Conservation (phyloP, 352 stramenopile genomes). For the Phytophthora nicotianae region DNA sequence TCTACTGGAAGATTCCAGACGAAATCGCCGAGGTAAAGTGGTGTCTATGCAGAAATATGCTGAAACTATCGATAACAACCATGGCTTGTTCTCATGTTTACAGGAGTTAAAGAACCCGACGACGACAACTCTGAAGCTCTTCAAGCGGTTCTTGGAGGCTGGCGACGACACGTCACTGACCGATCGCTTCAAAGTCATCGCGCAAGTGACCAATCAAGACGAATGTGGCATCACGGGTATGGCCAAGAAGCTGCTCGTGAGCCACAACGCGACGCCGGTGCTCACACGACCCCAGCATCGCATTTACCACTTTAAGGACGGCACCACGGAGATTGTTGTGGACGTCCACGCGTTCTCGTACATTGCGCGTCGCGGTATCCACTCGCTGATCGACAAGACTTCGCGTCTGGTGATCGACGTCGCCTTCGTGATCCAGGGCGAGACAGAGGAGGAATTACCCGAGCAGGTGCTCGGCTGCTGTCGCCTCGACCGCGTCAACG, state of each 20-base stretch:
- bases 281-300: slow-evolving; percentile 85
- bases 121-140: slow-evolving; percentile 57
- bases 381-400: slow-evolving; percentile 81
- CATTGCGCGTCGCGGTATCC: slow-evolving; percentile 79
- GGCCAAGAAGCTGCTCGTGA: slow-evolving; percentile 75
- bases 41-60: too few relatives aligned
- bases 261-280: slow-evolving; percentile 84
- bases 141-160: slow-evolving; percentile 77
- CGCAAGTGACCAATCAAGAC: slow-evolving; percentile 84
- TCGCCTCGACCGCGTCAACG: slow-evolving; percentile 75
- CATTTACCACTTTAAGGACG: slow-evolving; percentile 78
- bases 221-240: slow-evolving; percentile 81
- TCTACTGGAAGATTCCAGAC: slow-evolving; percentile 85
- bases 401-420: slow-evolving; percentile 87
- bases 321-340: slow-evolving; percentile 76
- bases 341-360: slow-evolving; percentile 87
- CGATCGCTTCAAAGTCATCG: slow-evolving; percentile 88
- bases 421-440: slow-evolving; percentile 85
- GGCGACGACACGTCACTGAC: slow-evolving; percentile 69
- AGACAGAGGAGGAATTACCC: slow-evolving; percentile 86
- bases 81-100: slow-evolving; percentile 7
- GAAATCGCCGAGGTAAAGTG: slow-evolving; percentile 53
- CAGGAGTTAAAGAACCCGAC: slow-evolving; percentile 67
- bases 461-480: slow-evolving; percentile 88
- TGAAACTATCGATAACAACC: neutral